Evolutionary conservation across 495 filamentous ascomycete species (phyloP).

Genomic region (Parathielavia hyrcaniae): DNA sequence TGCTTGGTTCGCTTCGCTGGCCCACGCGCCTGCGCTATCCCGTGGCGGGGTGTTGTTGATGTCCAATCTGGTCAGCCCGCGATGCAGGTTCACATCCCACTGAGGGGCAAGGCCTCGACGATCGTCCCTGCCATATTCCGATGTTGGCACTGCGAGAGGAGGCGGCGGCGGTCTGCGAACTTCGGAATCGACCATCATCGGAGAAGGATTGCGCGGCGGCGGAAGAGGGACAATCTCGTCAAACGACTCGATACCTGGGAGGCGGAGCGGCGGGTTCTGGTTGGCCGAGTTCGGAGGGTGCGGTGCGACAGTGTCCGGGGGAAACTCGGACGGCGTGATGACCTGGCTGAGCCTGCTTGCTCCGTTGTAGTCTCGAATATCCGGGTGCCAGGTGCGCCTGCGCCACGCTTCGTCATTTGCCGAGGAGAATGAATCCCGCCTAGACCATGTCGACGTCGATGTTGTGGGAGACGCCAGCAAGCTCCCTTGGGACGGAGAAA

Average conservation of each 20-base stretch:
- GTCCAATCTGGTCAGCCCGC: slow-evolving; percentile 66
- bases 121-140: slow-evolving; percentile 52
- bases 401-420: slow-evolving; percentile 69
- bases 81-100: slow-evolving; percentile 73
- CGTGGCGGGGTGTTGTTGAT: slow-evolving; percentile 53
- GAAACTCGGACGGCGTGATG: slow-evolving; percentile 54
- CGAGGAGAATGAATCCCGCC: slow-evolving; percentile 54
- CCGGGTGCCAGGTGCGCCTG: slow-evolving; percentile 84
- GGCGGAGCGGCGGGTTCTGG: slow-evolving; percentile 43
- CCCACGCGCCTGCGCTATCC: slow-evolving; percentile 51
- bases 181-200: slow-evolving; percentile 60
- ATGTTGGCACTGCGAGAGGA: slow-evolving; percentile 26
- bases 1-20: slow-evolving; percentile 44
- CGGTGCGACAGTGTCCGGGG: slow-evolving; percentile 48
- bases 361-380: slow-evolving; percentile 51
- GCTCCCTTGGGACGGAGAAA: slow-evolving; percentile 49
- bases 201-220: slow-evolving; percentile 58
- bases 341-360: slow-evolving; percentile 46
- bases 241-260: slow-evolving; percentile 89
- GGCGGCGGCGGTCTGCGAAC: slow-evolving; percentile 37
- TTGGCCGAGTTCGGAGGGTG: slow-evolving; percentile 42
- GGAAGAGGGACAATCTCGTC: slow-evolving; percentile 60
- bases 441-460: slow-evolving; percentile 56
- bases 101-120: slow-evolving; percentile 52
- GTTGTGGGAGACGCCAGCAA: slow-evolving; percentile 64